Percentiles rank a stretch among this genome's conserved stretches.
These are phyloP conservation scores for Pythium brachiatum DNA, from an alignment of 352 stramenopile species.

Conservation along the genomic window DNA sequence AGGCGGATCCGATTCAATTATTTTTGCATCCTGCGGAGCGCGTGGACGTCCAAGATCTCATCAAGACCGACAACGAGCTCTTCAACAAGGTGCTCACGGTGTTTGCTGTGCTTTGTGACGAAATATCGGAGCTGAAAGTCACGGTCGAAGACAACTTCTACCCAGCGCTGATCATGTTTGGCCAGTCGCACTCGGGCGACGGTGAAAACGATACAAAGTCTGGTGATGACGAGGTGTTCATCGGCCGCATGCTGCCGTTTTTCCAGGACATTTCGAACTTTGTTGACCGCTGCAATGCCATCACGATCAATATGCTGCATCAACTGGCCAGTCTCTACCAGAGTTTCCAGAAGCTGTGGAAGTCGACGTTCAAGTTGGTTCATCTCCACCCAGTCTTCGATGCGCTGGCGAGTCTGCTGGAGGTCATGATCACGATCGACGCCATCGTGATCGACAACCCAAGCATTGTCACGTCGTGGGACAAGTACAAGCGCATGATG, in stretches of 20 bases:
- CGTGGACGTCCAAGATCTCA: conserved; percentile 86
- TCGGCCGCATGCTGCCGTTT: conserved; percentile 86
- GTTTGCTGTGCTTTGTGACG: conserved; percentile 87
- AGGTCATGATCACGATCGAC: conserved; percentile 89
- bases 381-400: conserved; percentile 82
- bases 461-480: conserved; percentile 82
- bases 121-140: conserved; percentile 89
- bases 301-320: conserved; percentile 90
- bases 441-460: conserved; percentile 88
- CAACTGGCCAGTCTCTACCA: conserved; percentile 87
- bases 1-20: conserved; percentile 83
- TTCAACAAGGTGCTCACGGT: conserved; percentile 90
- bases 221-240: conserved; percentile 79
- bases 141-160: conserved; percentile 90
- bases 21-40: conserved; percentile 81
- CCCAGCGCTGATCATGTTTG: conserved; percentile 88
- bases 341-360: conserved; percentile 86
- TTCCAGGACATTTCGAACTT: conserved; percentile 92
- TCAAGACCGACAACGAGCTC: conserved; percentile 88
- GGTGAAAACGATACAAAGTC: conserved; percentile 57
- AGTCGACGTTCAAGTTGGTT: conserved; percentile 86
- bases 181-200: conserved; percentile 66
- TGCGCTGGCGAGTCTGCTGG: conserved; percentile 69
- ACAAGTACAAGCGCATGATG: conserved; percentile 92
- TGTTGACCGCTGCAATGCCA: conserved; percentile 84